phyloP scores from a whole-genome alignment of 306 rosid genomes.

The Hippophae rhamnoides region DNA sequence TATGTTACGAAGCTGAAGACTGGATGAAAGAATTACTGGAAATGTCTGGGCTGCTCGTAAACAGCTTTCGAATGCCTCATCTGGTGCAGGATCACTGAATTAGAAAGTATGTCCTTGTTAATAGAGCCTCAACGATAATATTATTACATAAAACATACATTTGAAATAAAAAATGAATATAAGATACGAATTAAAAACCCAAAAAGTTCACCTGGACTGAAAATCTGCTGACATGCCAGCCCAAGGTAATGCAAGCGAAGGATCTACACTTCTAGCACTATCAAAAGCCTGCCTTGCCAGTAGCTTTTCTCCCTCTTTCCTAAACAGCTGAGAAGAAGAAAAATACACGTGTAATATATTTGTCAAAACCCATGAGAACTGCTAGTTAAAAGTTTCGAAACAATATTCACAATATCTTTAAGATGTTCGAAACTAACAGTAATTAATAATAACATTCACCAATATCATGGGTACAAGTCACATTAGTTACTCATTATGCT shows the following conservation, averaged over 20 bases:
- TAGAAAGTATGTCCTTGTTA: conserved; percentile 11
- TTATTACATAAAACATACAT: conserved; percentile 3
- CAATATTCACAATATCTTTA: not conserved
- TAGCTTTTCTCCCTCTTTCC: conserved; percentile 49
- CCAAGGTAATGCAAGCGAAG: conserved; percentile 90
- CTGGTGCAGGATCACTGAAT: conserved; percentile 47
- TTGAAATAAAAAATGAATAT: conserved; percentile 5
- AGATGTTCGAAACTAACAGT: not conserved
- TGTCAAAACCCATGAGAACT: not conserved
- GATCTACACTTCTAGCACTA: conserved; percentile 87
- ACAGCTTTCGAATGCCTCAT: conserved; percentile 89
- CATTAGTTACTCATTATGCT: not conserved
- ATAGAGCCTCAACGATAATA: conserved; percentile 8
- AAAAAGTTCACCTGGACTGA: conserved; percentile 36
- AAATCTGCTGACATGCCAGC: conserved; percentile 92
- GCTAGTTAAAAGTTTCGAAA: not conserved
- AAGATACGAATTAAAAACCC: not conserved
- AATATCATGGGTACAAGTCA: not conserved
- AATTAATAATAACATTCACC: not conserved
- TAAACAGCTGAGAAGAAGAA: conserved; percentile 43
- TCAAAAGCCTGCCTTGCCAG: conserved; percentile 78
- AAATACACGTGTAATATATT: not conserved
- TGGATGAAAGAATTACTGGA: conserved; percentile 51
- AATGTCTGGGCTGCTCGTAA: conserved; percentile 71
- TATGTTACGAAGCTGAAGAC: not conserved